phyloP scores from a whole-genome alignment of 257 asterid species.

The Marsdenia floribunda region DNA sequence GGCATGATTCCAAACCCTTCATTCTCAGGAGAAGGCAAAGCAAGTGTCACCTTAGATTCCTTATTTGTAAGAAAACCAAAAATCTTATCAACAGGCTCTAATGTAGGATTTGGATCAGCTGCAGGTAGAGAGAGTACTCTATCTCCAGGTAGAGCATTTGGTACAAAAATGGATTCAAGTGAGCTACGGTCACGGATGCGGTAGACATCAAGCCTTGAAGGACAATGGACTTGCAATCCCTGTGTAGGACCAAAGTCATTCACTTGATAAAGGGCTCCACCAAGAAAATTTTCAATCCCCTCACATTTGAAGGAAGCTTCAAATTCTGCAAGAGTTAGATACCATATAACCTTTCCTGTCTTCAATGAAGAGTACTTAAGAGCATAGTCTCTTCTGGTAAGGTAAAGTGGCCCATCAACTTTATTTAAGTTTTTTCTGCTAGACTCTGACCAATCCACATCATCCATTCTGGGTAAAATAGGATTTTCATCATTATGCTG shows the following conservation, averaged over 20 bases:
- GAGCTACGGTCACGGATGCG: constrained; percentile 58
- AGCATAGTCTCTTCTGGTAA: constrained; percentile 74
- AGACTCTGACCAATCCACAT: constrained; percentile 46
- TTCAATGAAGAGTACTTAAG: constrained; percentile 52
- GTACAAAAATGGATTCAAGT: constrained; percentile 40
- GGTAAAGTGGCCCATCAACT: constrained; percentile 50
- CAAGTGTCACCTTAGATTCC: constrained; percentile 30
- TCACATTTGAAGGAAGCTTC: constrained; percentile 70
- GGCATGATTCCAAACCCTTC: constrained; percentile 26
- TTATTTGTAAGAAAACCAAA: constrained; percentile 27
- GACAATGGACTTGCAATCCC: constrained; percentile 40
- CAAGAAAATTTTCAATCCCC: constrained; percentile 46
- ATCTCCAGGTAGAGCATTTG: constrained; percentile 49
- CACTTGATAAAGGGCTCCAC: constrained; percentile 20
- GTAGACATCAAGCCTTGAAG: constrained; percentile 47
- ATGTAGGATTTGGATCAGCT: constrained; percentile 22
- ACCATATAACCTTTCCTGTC: constrained; percentile 75
- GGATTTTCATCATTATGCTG: constrained; percentile 40
- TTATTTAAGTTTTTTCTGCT: constrained; percentile 30
- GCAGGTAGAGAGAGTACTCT: constrained; percentile 44
- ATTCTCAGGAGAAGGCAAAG: constrained; percentile 37
- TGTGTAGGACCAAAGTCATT: constrained; percentile 22
- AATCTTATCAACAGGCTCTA: constrained; percentile 24
- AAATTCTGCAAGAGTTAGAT: constrained; percentile 64
- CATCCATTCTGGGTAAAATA: constrained; percentile 35